These are phyloP conservation scores for Ailanthus altissimus DNA, from an alignment of 345 rosid genomes.

Conservation along the genomic window DNA sequence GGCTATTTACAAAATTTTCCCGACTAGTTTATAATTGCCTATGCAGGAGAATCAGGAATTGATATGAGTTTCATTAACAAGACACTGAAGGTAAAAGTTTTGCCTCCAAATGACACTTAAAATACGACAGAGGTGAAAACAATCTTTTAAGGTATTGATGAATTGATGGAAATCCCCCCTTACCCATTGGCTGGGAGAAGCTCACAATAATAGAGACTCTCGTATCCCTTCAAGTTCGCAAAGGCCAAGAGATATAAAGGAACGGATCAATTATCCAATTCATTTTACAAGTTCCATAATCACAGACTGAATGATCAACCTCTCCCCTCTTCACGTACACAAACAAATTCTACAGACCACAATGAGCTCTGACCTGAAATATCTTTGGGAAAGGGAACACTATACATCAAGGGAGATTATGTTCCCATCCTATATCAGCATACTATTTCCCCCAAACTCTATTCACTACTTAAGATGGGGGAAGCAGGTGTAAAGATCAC, in stretches of 20 bases:
- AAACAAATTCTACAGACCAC: constrained; percentile 8
- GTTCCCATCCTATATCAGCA: not conserved
- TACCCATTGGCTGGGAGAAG: no score
- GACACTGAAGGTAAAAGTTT: no score
- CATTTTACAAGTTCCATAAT: constrained; percentile 9
- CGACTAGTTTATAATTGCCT: no score
- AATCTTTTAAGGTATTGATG: no score
- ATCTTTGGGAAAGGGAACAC: not conserved
- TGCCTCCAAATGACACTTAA: no score
- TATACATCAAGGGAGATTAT: constrained; percentile 13
- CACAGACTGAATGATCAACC: not conserved
- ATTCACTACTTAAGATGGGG: constrained; percentile 47
- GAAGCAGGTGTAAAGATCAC: constrained; percentile 44
- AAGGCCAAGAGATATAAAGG: not conserved
- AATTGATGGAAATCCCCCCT: no score
- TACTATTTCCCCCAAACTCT: constrained; percentile 2
- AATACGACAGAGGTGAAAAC: no score
- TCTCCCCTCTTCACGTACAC: not conserved
- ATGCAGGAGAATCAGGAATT: no score
- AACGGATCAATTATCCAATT: not conserved
- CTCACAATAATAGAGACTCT: not conserved
- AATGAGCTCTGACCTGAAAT: not conserved
- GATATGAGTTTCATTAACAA: no score
- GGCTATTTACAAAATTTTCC: no score
- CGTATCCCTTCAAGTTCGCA: no score